These are phyloP conservation scores for Tetracentron sinense DNA, from an alignment of 164 flowering plant genomes.

Conservation along the genomic window DNA sequence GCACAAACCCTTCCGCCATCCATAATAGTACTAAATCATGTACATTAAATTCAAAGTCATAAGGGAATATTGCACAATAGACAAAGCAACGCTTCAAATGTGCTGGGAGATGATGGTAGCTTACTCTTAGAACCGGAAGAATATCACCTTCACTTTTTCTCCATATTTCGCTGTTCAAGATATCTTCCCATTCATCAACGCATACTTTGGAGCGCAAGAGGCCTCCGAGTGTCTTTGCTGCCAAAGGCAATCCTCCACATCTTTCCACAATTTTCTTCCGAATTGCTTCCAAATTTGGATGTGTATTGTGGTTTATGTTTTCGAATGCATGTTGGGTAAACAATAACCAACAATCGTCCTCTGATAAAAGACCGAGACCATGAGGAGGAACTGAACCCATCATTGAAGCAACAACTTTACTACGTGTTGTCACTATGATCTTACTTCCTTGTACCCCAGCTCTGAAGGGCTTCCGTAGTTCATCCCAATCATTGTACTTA, in stretches of 20 bases:
- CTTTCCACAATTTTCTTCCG: constrained; percentile 24
- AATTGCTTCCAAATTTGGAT: constrained; percentile 4
- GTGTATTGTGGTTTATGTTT: neutral
- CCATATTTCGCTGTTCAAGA: constrained; percentile 20
- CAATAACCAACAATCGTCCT: constrained; percentile 23
- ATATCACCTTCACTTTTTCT: neutral
- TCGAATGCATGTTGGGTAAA: constrained; percentile 23
- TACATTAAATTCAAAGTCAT: constrained; percentile 8
- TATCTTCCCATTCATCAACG: constrained; percentile 14
- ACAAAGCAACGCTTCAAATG: constrained; percentile 30
- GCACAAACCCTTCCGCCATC: constrained; percentile 29
- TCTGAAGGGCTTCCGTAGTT: too few relatives aligned
- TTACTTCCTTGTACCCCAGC: too few relatives aligned
- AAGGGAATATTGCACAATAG: constrained; percentile 25
- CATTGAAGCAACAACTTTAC: too few relatives aligned
- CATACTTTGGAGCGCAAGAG: constrained; percentile 14
- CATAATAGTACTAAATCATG: constrained; percentile 15
- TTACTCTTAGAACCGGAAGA: constrained; percentile 17
- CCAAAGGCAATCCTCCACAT: constrained; percentile 34
- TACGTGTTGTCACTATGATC: too few relatives aligned
- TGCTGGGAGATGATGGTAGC: constrained; percentile 23
- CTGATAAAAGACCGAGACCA: too few relatives aligned
- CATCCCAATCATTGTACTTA: too few relatives aligned
- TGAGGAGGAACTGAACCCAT: too few relatives aligned
- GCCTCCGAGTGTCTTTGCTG: constrained; percentile 21